Conservation (phyloP, 1,284 basidiomycete species). For the Gymnopus androsaceus region DNA sequence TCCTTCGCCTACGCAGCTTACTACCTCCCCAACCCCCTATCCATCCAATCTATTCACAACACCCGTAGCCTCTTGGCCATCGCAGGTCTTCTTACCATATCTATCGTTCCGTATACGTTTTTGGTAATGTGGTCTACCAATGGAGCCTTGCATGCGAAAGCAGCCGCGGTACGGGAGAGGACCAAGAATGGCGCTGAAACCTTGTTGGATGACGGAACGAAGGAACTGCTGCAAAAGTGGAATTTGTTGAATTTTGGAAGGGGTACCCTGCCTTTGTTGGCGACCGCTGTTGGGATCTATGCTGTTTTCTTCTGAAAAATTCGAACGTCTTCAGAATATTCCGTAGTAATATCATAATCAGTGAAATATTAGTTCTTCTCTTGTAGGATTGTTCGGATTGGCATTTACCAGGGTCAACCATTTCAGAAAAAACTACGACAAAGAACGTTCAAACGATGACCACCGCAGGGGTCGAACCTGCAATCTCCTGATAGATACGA, state of each 20-base stretch:
- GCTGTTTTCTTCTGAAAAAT: constrained; percentile 7
- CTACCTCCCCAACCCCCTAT: not conserved
- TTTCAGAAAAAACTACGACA: no score
- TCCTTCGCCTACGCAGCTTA: constrained; percentile 5
- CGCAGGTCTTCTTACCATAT: constrained; percentile 2
- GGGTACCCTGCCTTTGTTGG: constrained; percentile 3
- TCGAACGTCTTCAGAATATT: no score
- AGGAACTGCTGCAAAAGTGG: constrained; percentile 1
- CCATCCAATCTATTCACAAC: not conserved
- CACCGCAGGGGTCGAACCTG: constrained; percentile 64
- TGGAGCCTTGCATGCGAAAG: not conserved
- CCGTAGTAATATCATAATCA: no score
- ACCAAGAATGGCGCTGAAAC: not conserved
- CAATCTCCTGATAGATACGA: constrained; percentile 78
- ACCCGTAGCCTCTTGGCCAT: not conserved
- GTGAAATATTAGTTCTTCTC: no score
- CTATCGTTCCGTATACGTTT: constrained; percentile 10
- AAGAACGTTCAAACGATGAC: no score
- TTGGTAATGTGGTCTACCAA: constrained; percentile 7
- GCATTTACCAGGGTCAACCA: no score
- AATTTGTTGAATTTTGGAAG: constrained; percentile 5
- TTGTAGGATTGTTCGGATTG: no score
- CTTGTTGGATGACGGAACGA: not conserved
- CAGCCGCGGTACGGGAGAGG: not conserved
- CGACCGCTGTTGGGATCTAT: not conserved